Percentiles rank a stretch among this genome's conserved stretches.
Conservation (phyloP, 495 filamentous ascomycete genomes). For the Penicillium desertorum region DNA sequence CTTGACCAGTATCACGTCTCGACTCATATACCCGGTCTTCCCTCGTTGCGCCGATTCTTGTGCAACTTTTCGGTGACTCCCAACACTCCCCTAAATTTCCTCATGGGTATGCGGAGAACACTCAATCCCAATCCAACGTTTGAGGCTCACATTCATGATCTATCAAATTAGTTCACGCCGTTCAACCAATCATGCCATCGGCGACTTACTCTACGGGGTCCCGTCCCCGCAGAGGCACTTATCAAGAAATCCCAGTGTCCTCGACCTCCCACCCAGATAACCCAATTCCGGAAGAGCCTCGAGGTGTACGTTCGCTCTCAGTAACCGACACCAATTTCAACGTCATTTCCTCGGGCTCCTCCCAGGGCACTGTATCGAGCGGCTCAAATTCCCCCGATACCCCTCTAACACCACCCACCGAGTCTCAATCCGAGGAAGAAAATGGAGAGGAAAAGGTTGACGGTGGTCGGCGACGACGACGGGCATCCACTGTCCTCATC, state of each 20-base stretch:
- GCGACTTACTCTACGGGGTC: slow-evolving; percentile 26
- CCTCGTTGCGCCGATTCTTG: slow-evolving; percentile 1
- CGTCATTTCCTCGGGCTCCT: slow-evolving; percentile 35
- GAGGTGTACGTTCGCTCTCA: slow-evolving; percentile 40
- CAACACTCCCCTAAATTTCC: not conserved
- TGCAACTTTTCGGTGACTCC: not conserved
- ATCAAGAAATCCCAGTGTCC: slow-evolving; percentile 43
- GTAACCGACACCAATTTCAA: slow-evolving; percentile 45
- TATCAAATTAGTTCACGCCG: slow-evolving; percentile 35
- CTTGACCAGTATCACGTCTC: not conserved
- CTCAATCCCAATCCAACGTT: not conserved
- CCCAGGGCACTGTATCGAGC: slow-evolving; percentile 40
- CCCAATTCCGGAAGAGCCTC: slow-evolving; percentile 57
- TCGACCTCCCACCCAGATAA: slow-evolving; percentile 56
- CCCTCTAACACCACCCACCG: slow-evolving; percentile 51
- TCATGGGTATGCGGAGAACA: slow-evolving; percentile 22
- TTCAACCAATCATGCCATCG: slow-evolving; percentile 32
- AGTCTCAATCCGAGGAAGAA: slow-evolving; percentile 50
- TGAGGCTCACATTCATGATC: slow-evolving; percentile 2
- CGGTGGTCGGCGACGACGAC: slow-evolving; percentile 55
- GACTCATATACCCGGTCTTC: not conserved
- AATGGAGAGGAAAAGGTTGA: slow-evolving; percentile 31
- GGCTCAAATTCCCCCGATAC: slow-evolving; percentile 47
- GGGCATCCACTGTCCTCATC: slow-evolving; percentile 79
- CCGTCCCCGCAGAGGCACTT: slow-evolving; percentile 30